Evolutionary conservation across 441 rosid genomes (phyloP), one percentile per base, ranked within the genome.

Genomic region (Theobroma grandiflorum): DNA sequence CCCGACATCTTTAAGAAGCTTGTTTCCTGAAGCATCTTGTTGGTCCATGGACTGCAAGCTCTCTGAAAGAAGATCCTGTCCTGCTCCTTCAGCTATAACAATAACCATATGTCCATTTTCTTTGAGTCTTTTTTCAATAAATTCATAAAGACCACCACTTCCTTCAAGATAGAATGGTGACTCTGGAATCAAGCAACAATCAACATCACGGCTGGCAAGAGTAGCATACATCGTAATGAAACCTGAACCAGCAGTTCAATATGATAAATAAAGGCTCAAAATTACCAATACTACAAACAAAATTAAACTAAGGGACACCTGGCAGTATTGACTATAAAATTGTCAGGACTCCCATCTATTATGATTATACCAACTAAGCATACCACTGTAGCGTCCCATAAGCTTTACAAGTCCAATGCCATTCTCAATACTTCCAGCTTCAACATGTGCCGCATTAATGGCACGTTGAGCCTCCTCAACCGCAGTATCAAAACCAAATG

Each of bases 381-480:
- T 83, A 93, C 98, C 98, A 77, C 97, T 88, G 80, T 89, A 76
- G 55, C 95, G 91, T 8, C 98, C 97, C 97, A 94, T 94, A 75
- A 94, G 87, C 91, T 92, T 94, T 79, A 94, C 98, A 40, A 94
- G 84, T 47, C 98, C 98, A 16, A 94, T 89, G 26, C 95, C 97
- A 31, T 94, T 92, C 86, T 91, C 95, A 11, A 78, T 71, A 82
- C 97, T 94, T 84, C 79, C 85, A 8, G 94, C 89, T 87, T 94
- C 98, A 74, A 94, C 97, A 87, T 94, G 98, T 22, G 97, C 98
- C 40, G 98, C 94, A 79, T 89, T 92, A 78, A 92, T 94, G 45
- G 95, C 94, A 78, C 98, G 97, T 80, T 91, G 97, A 86, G 95
- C 97, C 89, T 94, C 97, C 87, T 94, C 98, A 59, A 94, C 97